These are phyloP conservation scores for Aspergillus asperescens DNA, from an alignment of 495 filamentous ascomycete genomes.

Conservation along the genomic window DNA sequence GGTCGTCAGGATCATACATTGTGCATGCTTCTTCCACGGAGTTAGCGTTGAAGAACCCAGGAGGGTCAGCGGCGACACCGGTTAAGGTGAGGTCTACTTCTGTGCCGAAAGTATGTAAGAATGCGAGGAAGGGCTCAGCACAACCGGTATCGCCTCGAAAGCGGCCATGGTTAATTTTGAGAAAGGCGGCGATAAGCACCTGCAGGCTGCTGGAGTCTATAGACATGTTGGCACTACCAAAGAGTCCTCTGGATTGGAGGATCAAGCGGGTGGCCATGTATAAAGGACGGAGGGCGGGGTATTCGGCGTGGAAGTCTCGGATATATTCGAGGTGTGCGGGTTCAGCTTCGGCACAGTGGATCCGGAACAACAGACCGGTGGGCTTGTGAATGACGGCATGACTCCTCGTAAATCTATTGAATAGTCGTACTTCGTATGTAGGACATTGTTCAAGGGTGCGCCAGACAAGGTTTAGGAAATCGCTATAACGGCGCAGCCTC, in stretches of 20 bases:
- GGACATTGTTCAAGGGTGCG: slow-evolving; percentile 15
- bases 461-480: slow-evolving; percentile 22
- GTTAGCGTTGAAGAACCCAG: slow-evolving; percentile 34
- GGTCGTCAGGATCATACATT: background rate
- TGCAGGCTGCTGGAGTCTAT: slow-evolving; percentile 48
- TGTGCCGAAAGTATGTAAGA: slow-evolving; percentile 47
- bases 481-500: slow-evolving; percentile 19
- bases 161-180: slow-evolving; percentile 39
- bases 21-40: slow-evolving; percentile 9
- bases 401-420: slow-evolving; percentile 9
- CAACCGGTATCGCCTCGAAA: slow-evolving; percentile 25
- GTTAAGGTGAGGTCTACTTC: slow-evolving; percentile 37
- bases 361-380: slow-evolving; percentile 46
- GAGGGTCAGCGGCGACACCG: slow-evolving; percentile 50
- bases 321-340: slow-evolving; percentile 35
- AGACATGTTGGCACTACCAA: slow-evolving; percentile 38
- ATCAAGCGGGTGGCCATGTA: slow-evolving; percentile 44
- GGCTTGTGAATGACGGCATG: slow-evolving; percentile 34
- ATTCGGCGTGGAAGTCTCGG: slow-evolving; percentile 42
- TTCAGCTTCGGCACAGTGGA: slow-evolving; percentile 35
- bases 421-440: slow-evolving; percentile 13
- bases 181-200: slow-evolving; percentile 52
- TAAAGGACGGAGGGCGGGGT: slow-evolving; percentile 45
- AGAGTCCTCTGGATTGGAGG: slow-evolving; percentile 45
- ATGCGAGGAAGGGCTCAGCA: slow-evolving; percentile 41